A percentile compares a stretch with the other conserved stretches of the same genome.
These are phyloP conservation scores for Fusarium zealandicum DNA, from an alignment of 2,329 filamentous ascomycete genomes.

Conservation along the genomic window DNA sequence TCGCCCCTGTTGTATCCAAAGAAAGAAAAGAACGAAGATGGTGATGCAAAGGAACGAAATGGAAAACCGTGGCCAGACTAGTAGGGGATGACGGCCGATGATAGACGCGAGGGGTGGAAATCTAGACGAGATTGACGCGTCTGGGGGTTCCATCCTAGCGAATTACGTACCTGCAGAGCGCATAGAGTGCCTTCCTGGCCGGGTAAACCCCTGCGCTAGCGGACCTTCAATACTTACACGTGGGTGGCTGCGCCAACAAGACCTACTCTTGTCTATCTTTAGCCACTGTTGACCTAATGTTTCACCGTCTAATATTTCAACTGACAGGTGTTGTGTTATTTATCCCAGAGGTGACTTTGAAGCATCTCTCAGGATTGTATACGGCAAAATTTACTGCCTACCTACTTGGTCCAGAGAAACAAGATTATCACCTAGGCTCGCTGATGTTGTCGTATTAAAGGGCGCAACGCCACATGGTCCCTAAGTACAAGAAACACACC, in stretches of 20 bases:
- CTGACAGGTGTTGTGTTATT: too few relatives aligned
- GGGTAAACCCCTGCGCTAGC: slow-evolving; percentile 19
- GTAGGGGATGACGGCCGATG: slow-evolving; percentile 20
- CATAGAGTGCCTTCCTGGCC: neutral
- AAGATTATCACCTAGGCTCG: too few relatives aligned
- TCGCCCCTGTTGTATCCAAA: slow-evolving; percentile 2
- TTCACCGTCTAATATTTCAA: too few relatives aligned
- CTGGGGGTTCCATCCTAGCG: neutral
- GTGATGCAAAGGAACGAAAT: slow-evolving; percentile 16
- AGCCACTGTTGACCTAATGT: neutral
- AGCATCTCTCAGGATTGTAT: too few relatives aligned
- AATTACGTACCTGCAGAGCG: slow-evolving; percentile 14
- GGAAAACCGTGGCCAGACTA: slow-evolving; percentile 37
- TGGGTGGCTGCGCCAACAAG: slow-evolving; percentile 6
- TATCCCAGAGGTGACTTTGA: too few relatives aligned
- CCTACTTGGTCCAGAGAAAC: too few relatives aligned
- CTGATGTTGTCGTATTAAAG: neutral
- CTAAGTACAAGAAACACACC: neutral
- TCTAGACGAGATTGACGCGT: slow-evolving; percentile 8
- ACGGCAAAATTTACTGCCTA: too few relatives aligned
- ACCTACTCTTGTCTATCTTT: neutral
- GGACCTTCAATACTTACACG: slow-evolving; percentile 2
- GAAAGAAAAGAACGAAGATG: slow-evolving; percentile 10
- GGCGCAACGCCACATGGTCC: neutral
- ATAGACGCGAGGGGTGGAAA: slow-evolving; percentile 18